Base-by-base conservation (phyloP, 805 yeast genomes). In the Candida chilensis region DNA sequence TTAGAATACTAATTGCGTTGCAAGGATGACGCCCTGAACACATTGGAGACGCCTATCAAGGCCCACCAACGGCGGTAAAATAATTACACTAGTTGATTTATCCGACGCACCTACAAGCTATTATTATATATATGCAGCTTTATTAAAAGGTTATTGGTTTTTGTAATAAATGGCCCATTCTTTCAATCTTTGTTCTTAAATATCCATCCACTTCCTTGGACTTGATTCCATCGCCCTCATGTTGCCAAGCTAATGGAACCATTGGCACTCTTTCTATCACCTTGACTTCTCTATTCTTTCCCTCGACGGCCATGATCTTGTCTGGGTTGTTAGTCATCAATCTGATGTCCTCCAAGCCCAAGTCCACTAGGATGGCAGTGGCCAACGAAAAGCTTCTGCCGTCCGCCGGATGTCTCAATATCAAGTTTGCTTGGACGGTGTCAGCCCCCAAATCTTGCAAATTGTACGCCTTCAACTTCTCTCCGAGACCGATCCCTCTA, bases 371-470 rank as follows among this genome's bases (percentile, higher is more conserved):
- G 22, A 92, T 92, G 3, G 97, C 92, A 7, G 96, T 92, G 5
- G 97, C 98, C 36, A 92, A 62, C 1, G 92, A 78, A 51, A 90
- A 92, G 27, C 88, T 81, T 44, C 99, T 75, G n/a, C 84, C 95
- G 54, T 92, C 99, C 0, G 96, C 97, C 5, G 99, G 99, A 47
- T 92, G 99, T 43, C 95, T 73, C 38, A 92, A 67, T 60, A 92
- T 53, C 35, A 92, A 60, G 54, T 92, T 92, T 6, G 98, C 98
- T 53, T 88, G 94, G 4, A 92, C 97, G 0, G 99, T 92, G 53
- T 92, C 99, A 5, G 97, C 97, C 5, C 99, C 99, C 34, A 92
- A 64, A 57, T 92, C 99, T 61, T 92, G 99, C 40, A 92, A 63
- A 50, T 92, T 92, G 56, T 92, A 92, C 2, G 97, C 97, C 57